Base-by-base conservation (phyloP, 2,329 filamentous ascomycete genomes). In the Verticillium nonalfalfae region DNA sequence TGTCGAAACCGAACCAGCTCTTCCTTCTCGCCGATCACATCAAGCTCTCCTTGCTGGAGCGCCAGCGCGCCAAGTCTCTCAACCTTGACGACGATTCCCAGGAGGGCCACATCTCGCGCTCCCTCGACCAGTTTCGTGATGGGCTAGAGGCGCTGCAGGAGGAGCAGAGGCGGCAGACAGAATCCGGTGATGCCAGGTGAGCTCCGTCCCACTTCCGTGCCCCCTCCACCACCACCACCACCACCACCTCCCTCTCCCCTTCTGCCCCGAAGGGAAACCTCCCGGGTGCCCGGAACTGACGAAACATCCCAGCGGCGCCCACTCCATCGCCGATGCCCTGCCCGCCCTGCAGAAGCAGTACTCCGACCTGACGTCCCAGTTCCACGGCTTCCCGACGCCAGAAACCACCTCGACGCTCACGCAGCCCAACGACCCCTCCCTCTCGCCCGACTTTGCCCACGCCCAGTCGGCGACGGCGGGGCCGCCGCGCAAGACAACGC, bases 1-100 rank as follows among this genome's bases (percentile, higher is more conserved):
- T 85, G 82, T 78, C 81, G 65, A 87, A 83, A 68, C 76, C 84
- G 45, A 87, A 86, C 71, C 93, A 97, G 75, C 88, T 98, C 67
- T 92, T 93, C 74, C 89, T 98, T 60, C 86, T 98, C 62, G 92
- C 93, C 70, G 95, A 99, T 78, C 94, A 98, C 76, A 91, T 98
- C 81, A 97, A 98, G 78, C 86, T 98, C 64, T 97, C 93, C 14
- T 84, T 99, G 15, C 87, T 98, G 33, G 95, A 98, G 79, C 88
- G 94, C 62, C 89, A 96, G 77, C 88, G 94, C 62, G 92, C 93
- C 57, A 86, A 91, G 69, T 90, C 87, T 14, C 83, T 97, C 55
- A 88, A 92, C 67, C 84, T 97, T 61, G 86, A 92, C 62, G 86
- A 86, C 58, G 90, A 90, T 72, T 87, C 88, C 21, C 91, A 97